phyloP scores from a whole-genome alignment of 2,329 filamentous ascomycete species.

The Talaromyces islandicus region DNA sequence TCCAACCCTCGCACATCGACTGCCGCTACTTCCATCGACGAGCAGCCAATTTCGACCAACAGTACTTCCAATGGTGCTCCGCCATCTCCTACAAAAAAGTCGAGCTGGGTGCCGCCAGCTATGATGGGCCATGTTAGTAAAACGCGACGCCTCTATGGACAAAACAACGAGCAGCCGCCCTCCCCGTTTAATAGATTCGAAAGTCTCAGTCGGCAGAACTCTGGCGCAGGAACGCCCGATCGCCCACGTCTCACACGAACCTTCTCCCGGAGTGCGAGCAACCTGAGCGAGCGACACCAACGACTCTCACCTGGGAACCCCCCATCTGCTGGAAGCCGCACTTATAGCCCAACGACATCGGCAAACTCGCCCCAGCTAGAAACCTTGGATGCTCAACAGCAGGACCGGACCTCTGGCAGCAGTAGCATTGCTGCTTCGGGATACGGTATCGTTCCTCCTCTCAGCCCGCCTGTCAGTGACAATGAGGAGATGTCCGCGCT shows the following conservation, averaged over 20 bases:
- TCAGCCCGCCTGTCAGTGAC: slow-evolving; percentile 68
- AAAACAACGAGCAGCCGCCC: slow-evolving; percentile 73
- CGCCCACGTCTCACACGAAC: slow-evolving; percentile 39
- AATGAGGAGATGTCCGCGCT: slow-evolving; percentile 61
- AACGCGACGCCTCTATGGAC: slow-evolving; percentile 72
- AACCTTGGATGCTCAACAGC: slow-evolving; percentile 27
- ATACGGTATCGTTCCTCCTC: slow-evolving; percentile 45
- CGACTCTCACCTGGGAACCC: slow-evolving; percentile 26
- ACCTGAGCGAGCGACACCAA: slow-evolving; percentile 50
- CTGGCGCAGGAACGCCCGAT: slow-evolving; percentile 52
- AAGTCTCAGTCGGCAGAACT: slow-evolving; percentile 62
- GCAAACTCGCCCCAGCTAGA: slow-evolving; percentile 32
- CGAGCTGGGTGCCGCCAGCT: slow-evolving; percentile 26
- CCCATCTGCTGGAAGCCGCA: slow-evolving; percentile 17
- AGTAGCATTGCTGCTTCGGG: slow-evolving; percentile 23
- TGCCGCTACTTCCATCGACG: slow-evolving; percentile 81
- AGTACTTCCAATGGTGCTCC: slow-evolving; percentile 14
- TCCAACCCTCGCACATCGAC: slow-evolving; percentile 71
- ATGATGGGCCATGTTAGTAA: slow-evolving; percentile 64
- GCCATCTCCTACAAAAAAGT: slow-evolving; percentile 21
- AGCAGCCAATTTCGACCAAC: slow-evolving; percentile 48
- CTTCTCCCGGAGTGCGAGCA: slow-evolving; percentile 57
- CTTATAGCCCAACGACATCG: slow-evolving; percentile 39
- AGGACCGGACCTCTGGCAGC: slow-evolving; percentile 25
- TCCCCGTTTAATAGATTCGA: slow-evolving; percentile 75